Conservation (phyloP, 345 rosid species). For the Aegle marmelos region DNA sequence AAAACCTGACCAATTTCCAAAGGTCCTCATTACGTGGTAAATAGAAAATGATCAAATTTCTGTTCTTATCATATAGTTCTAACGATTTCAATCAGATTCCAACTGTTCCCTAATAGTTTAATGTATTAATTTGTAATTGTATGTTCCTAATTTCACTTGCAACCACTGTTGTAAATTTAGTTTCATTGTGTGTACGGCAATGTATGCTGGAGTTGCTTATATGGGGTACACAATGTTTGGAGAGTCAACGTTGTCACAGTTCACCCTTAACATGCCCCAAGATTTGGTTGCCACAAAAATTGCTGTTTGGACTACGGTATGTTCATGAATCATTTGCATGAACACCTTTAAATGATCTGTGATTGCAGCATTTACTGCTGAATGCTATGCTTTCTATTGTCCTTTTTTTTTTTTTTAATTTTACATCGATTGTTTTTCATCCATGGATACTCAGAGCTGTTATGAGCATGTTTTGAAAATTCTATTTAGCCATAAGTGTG, state of each 20-base stretch:
- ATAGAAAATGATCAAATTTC: not conserved
- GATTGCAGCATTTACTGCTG: not conserved
- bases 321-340: not conserved
- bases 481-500: not conserved
- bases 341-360: not conserved
- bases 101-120: not conserved
- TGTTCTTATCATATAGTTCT: not conserved
- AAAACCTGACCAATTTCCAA: slow-evolving; percentile 61
- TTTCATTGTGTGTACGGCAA: slow-evolving; percentile 59
- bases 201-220: slow-evolving; percentile 84
- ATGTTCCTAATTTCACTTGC: not conserved
- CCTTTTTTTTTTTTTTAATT: not conserved
- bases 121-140: not conserved
- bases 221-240: slow-evolving; percentile 96
- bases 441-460: not conserved
- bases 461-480: not conserved
- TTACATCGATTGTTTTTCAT: not conserved
- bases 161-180: slow-evolving; percentile 33
- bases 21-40: slow-evolving; percentile 75
- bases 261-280: slow-evolving; percentile 87
- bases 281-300: slow-evolving; percentile 85
- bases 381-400: not conserved
- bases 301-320: slow-evolving; percentile 94
- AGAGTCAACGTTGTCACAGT: slow-evolving; percentile 66
- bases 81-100: not conserved